These are phyloP conservation scores for Candida palmyrensis DNA, from an alignment of 805 yeast genomes.

Conservation along the genomic window DNA sequence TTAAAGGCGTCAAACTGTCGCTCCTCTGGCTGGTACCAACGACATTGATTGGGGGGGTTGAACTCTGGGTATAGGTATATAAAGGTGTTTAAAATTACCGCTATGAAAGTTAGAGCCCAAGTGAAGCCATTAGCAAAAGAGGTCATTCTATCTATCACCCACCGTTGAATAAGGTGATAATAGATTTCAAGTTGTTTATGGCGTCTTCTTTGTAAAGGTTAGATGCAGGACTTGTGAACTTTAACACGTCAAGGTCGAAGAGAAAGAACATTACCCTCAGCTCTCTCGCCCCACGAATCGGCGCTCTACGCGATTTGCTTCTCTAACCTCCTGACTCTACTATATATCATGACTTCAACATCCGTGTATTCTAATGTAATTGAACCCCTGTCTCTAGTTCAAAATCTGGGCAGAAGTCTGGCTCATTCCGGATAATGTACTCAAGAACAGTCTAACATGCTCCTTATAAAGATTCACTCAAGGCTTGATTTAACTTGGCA, in stretches of 20 bases:
- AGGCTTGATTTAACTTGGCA: slow-evolving; percentile 81
- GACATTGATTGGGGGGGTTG: slow-evolving; percentile 44
- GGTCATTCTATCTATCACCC: too few relatives aligned
- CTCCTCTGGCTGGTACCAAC: slow-evolving; percentile 45
- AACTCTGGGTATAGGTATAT: slow-evolving; percentile 72
- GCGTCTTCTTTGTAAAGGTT: not conserved
- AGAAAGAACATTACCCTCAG: too few relatives aligned
- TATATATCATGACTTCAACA: too few relatives aligned
- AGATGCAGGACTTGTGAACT: not conserved
- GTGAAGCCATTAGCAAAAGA: slow-evolving; percentile 7
- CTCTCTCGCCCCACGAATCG: too few relatives aligned
- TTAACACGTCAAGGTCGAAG: not conserved
- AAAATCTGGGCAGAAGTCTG: too few relatives aligned
- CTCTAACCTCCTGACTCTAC: not conserved
- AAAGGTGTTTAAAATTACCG: slow-evolving; percentile 53
- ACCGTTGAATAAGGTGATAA: too few relatives aligned
- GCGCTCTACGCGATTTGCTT: too few relatives aligned
- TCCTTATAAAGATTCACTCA: slow-evolving; percentile 75
- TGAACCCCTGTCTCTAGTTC: too few relatives aligned
- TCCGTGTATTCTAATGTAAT: too few relatives aligned
- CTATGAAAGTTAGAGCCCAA: slow-evolving; percentile 26
- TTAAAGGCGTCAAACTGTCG: not conserved
- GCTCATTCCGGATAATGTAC: too few relatives aligned
- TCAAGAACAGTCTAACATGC: too few relatives aligned
- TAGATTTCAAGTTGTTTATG: too few relatives aligned